Evolutionary conservation across 805 yeast genomes (phyloP).

Genomic region (Wickerhamomyces xylosicus): DNA sequence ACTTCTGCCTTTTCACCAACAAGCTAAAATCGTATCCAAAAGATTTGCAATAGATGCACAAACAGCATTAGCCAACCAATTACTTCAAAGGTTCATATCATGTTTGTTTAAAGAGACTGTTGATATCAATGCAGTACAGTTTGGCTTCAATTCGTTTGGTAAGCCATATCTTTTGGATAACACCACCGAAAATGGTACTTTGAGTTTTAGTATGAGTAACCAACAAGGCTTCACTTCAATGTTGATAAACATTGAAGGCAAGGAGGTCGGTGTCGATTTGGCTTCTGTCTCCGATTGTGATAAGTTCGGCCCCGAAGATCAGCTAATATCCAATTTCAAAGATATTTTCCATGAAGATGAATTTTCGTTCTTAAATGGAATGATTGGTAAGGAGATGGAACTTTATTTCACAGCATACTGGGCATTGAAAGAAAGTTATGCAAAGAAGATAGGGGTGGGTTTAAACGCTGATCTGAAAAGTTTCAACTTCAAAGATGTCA

Average conservation of each 20-base stretch:
- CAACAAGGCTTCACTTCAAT: slow-evolving; percentile 42
- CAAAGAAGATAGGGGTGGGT: slow-evolving; percentile 60
- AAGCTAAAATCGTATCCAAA: slow-evolving; percentile 29
- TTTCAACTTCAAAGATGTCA: slow-evolving; percentile 19
- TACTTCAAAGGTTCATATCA: slow-evolving; percentile 35
- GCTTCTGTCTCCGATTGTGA: slow-evolving; percentile 26
- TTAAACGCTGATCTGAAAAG: slow-evolving; percentile 24
- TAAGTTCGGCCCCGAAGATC: slow-evolving; percentile 18
- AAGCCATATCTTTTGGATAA: slow-evolving; percentile 37
- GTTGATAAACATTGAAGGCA: slow-evolving; percentile 20
- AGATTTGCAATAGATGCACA: slow-evolving; percentile 25
- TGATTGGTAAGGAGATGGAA: slow-evolving; percentile 9
- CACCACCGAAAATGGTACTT: not conserved
- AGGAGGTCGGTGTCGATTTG: slow-evolving; percentile 36
- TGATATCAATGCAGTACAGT: slow-evolving; percentile 12
- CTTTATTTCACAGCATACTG: slow-evolving; percentile 48
- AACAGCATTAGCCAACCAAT: slow-evolving; percentile 31
- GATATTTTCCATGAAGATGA: slow-evolving; percentile 34
- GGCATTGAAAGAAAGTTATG: slow-evolving; percentile 74
- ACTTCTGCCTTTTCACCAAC: slow-evolving; percentile 31
- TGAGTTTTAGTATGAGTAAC: slow-evolving; percentile 49
- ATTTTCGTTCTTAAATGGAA: slow-evolving; percentile 18
- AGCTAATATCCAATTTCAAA: slow-evolving; percentile 18
- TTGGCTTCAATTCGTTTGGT: slow-evolving; percentile 34
- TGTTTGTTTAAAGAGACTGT: slow-evolving; percentile 19